Conservation (phyloP, 352 stramenopile species). For the Phytophthora uliginosa region DNA sequence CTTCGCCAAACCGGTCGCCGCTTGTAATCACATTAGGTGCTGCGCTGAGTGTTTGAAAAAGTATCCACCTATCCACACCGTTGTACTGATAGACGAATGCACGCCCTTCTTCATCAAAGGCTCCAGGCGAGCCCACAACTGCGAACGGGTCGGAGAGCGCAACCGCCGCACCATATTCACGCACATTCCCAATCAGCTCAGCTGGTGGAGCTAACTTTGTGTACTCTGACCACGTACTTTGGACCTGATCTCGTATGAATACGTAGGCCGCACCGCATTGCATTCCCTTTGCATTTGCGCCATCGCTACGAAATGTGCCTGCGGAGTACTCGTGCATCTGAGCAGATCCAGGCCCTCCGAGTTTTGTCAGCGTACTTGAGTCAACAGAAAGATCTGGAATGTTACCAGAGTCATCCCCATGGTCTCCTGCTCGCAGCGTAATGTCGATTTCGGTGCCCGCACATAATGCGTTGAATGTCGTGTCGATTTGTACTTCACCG, state of each 20-base stretch:
- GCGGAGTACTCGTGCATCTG: constrained; percentile 64
- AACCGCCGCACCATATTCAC: constrained; percentile 69
- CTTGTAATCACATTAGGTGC: constrained; percentile 49
- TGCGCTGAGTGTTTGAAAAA: constrained; percentile 76
- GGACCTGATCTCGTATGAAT: constrained; percentile 47
- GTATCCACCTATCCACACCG: constrained; percentile 47
- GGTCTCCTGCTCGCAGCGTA: constrained; percentile 61
- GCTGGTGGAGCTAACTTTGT: constrained; percentile 65
- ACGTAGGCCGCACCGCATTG: constrained; percentile 82
- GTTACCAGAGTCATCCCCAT: constrained; percentile 64
- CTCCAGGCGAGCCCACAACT: constrained; percentile 68
- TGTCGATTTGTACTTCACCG: constrained; percentile 62
- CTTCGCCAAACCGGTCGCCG: constrained; percentile 80
- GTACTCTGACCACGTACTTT: constrained; percentile 61
- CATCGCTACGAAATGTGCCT: constrained; percentile 74
- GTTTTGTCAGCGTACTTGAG: constrained; percentile 52
- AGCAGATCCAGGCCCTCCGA: constrained; percentile 30
- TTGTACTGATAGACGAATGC: constrained; percentile 86
- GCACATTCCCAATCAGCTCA: constrained; percentile 44
- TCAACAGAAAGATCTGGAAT: constrained; percentile 70
- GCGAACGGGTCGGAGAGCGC: constrained; percentile 62
- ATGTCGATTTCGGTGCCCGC: constrained; percentile 61
- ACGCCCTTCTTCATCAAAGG: constrained; percentile 64
- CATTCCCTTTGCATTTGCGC: constrained; percentile 63
- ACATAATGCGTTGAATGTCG: constrained; percentile 65